Base-by-base conservation (phyloP, 305 asterid genomes). In the Fraxinus dipetala region DNA sequence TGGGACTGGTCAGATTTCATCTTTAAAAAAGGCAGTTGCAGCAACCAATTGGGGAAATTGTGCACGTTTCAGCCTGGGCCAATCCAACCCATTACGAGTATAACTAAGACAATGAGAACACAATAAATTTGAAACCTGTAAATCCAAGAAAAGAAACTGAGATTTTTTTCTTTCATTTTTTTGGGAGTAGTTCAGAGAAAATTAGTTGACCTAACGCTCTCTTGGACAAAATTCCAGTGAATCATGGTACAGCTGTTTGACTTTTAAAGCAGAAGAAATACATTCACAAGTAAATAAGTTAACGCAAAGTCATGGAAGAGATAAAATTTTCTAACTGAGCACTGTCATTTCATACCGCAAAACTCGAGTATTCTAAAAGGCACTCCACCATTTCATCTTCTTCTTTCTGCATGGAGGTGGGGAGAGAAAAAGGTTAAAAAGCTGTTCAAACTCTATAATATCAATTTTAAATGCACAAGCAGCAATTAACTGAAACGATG, bases 341-440 rank as follows among this genome's bases (percentile, higher is more conserved):
- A 82, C 40, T 38, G 34, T 38, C 9, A 40, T 6, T 56, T 72
- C 82, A 28, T 93, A 96, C 99, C 99, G 93, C 95, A 84, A 94
- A 96, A 85, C 93, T 87, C 54, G 98, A 92, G 88, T 90, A 96
- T 48, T 88, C 94, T 16, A 96, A 77, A 81, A 40, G 88, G 87
- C 92, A 91, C 75, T 93, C 92, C 67, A 84, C 80, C 80, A 91
- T 83, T 89, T 90, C 96, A 48, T 91, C 97, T 4, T 43, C 87
- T 77, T 89, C 91, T 88, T 91, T 92, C 98, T 96, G 98, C 84
- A 79, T 75, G 14, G 79, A 32, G 26, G 40, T 18, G 63, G 81
- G 73, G 79, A 31, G 28, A 84, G 78, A 70, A 59, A 70, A 59
- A 6, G 9, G 78, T 74, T 59, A 22, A 40, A 80, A 30, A 78